Base-by-base conservation (phyloP, 2,329 filamentous ascomycete genomes). In the Leptographium flavum region DNA sequence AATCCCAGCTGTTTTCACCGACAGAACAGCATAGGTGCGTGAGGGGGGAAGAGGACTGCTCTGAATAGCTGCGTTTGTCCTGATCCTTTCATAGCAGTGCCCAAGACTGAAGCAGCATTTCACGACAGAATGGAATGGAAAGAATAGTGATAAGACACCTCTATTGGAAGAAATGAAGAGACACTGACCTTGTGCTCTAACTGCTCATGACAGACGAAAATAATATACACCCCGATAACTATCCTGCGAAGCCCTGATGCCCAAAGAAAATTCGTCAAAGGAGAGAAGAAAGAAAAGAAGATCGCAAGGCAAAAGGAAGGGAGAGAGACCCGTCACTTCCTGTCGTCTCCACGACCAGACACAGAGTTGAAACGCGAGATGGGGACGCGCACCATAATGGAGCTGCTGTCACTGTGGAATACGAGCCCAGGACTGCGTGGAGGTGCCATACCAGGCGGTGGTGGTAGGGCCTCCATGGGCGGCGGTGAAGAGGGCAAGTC, bases 351-450 rank as follows among this genome's bases (percentile, higher is more conserved):
- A 28, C 9, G 17, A 10, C 7, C 21, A 6, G 5, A 3, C 22
- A n/a, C 6, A 23, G 25, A 14, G 4, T 21, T 17, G 19, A 37
- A 32, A 25, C 39, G 39, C 4, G 44, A 46, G 8, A 46, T 46
- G 22, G 44, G 44, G 1, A 46, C 39, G 5, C 39, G 44, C 22
- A 46, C 44, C 25, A 17, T 36, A 13, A 39, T 39, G 6, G 38
- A n/a, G 4, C 9, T 21, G 13, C 23, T 17, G 23, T 38, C 23
- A 4, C 15, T 9, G 9, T 44, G n/a, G 35, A 23, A 33, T 4
- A 23, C 19, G 13, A 33, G 14, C 19, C 39, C 39, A 5, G 37
- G 27, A 15, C 4, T 15, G 8, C 35, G 35, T 19, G 8, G 37
- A 15, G 37, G 22, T 4, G 37, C 23, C 37, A 28, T 28, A 10